Base-by-base conservation (phyloP, 208 protist species). In the Lotmaria passim region DNA sequence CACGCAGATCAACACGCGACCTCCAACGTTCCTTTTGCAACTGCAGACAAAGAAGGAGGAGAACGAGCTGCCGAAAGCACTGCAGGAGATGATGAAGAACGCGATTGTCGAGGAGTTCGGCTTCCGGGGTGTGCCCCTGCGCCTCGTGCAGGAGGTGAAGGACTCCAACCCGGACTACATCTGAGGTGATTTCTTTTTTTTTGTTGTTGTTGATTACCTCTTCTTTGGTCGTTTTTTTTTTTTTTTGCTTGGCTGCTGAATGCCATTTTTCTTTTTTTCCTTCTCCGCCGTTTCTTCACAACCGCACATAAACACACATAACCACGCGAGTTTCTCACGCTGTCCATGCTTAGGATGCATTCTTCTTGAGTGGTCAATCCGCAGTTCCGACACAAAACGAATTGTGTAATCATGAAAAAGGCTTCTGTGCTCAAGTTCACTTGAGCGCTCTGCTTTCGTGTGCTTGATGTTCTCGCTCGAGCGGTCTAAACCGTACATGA, bases 61-160 rank as follows among this genome's bases (percentile, higher is more conserved):
- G 46, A 95, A 90, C 26, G 62, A 76, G 52, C 58, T 97, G 44
- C 88, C 90, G 26, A 84, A 78, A 59, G 74, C 90, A 24, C 72
- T 94, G 50, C 88, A 95, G 62, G 87, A 94, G 58, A 95, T 97
- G 90, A 85, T 97, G 80, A 94, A 95, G 78, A 97, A 97, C 59
- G 88, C 90, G 41, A 79, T 97, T 53, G 84, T 93, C 6, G 90
- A 97, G 68, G 90, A 97, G 50, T 97, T 97, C 82, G 90, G 85
- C 36, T 97, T 96, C 69, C 87, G 81, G 4, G 93, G 93, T 23
- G 93, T 97, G 19, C 93, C 93, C 7, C 79, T 97, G 41, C 88
- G 93, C 5, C 77, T 97, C 19, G 83, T 97, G 31, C 93, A 97
- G 57, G 86, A 94, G 31, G 93, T 95, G 24, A 89, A 84, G 72